These are phyloP conservation scores for Chloris gayana DNA, from an alignment of 176 grass and related monocot species.

Conservation along the genomic window DNA sequence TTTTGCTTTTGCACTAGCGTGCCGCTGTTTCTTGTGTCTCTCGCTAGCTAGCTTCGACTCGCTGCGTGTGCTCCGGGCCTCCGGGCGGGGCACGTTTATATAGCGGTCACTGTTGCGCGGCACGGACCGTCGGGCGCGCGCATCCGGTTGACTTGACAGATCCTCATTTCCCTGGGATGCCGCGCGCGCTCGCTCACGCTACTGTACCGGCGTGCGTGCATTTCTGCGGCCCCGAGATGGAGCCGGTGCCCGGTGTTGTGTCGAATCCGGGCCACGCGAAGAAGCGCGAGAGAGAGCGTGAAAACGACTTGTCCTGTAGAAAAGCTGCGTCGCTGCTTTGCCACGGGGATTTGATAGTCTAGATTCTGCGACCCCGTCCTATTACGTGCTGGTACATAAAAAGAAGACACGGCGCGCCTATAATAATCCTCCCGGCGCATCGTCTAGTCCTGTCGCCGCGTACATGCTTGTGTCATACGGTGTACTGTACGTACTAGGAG, in stretches of 20 bases:
- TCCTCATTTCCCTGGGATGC: background rate
- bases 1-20: background rate
- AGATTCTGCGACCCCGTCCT: conserved; percentile 43
- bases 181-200: background rate
- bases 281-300: conserved; percentile 38
- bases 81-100: conserved; percentile 16
- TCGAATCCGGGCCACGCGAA: conserved; percentile 3
- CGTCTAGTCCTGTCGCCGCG: conserved; percentile 44
- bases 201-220: conserved; percentile 21
- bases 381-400: conserved; percentile 53
- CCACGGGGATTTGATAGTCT: conserved; percentile 56
- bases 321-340: conserved; percentile 27
- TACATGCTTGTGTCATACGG: conserved; percentile 3
- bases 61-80: background rate
- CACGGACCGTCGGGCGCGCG: background rate
- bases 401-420: conserved; percentile 46
- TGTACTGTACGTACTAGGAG: background rate
- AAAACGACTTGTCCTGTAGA: conserved; percentile 61
- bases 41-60: too few relatives aligned
- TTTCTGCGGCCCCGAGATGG: background rate
- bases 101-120: conserved; percentile 38
- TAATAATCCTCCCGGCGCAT: conserved; percentile 34
- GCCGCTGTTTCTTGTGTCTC: background rate
- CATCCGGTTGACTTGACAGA: conserved; percentile 52
- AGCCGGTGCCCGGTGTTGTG: background rate